Evolutionary conservation across 2,329 filamentous ascomycete genomes (phyloP), one percentile per base, ranked within the genome.

Genomic region (Diaporthe citrichinensis): DNA sequence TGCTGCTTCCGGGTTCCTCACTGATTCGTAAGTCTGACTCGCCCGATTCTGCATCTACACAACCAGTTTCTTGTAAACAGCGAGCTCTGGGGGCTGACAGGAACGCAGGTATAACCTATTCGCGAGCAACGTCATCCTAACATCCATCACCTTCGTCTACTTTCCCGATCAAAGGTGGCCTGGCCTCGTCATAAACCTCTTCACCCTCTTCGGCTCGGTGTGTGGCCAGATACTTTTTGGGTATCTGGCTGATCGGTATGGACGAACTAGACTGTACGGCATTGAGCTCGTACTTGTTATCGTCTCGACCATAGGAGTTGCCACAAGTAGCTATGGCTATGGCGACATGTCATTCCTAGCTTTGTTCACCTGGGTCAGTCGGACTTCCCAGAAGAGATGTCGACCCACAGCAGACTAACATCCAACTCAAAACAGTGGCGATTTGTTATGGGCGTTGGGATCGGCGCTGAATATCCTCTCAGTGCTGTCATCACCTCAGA

Each of bases 391-490:
- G 0, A 36, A 72, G 77, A 39, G 65, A 65, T 20, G 7, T 36
- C 9, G 14, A 41, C 53, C 12, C n/a, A 41, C 23, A n/a, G 4
- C 4, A 1, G 3, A 20, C 59, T 51, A 31, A 41, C 28, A 49
- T 17, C 34, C 20, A 31, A 31, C 49, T 59, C n/a, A 23, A 28
- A 53, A 34, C 36, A 85, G 84, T 89, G 87, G 88, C 85, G 88
- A 25, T 89, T 89, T 76, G 87, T 89, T 28, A 89, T 89, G 88
- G 88, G 88, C 31, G 83, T 89, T 39, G 88, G 90, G 0, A 91
- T 93, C 46, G 91, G 91, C n/a, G 92, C 90, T 23, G 92, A 94
- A 82, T 94, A 94, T 80, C 92, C 92, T 1, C 84, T 94, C 3
- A 90, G 88, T 59, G 92, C 92, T 0, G 90, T 93, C 12, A 94